Evolutionary conservation across 2,329 filamentous ascomycete genomes (phyloP).

Genomic region (Periconia sp.): DNA sequence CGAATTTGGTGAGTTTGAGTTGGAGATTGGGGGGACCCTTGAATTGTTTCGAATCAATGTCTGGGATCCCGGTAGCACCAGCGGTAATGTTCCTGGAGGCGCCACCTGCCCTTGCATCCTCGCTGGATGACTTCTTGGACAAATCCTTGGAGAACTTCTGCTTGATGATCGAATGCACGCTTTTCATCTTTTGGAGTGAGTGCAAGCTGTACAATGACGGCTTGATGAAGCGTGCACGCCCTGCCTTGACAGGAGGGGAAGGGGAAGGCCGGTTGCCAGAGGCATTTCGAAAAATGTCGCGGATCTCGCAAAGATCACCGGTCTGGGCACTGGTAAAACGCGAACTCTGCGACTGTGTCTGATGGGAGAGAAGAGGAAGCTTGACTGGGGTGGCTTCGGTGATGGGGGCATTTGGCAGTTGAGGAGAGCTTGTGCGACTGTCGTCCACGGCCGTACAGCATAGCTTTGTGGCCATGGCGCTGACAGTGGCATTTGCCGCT

Average conservation of each 20-base stretch:
- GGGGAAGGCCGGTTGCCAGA: slow-evolving; percentile 12
- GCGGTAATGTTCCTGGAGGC: slow-evolving; percentile 7
- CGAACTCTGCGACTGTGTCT: slow-evolving; percentile 20
- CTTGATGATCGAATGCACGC: slow-evolving; percentile 36
- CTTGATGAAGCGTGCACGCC: slow-evolving; percentile 23
- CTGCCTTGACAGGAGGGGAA: slow-evolving; percentile 14
- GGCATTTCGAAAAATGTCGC: slow-evolving; percentile 36
- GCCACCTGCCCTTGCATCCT: slow-evolving; percentile 4
- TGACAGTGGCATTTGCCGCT: too few relatives aligned
- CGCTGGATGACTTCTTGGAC: slow-evolving; percentile 13
- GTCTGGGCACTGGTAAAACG: slow-evolving; percentile 33
- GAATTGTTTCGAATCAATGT: slow-evolving; percentile 29
- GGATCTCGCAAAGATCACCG: slow-evolving; percentile 36
- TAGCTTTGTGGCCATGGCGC: slow-evolving; percentile 35
- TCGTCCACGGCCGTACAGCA: slow-evolving; percentile 38
- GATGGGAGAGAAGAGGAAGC: slow-evolving; percentile 25
- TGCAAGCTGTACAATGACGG: slow-evolving; percentile 34
- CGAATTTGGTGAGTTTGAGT: slow-evolving; percentile 32
- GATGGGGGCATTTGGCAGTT: slow-evolving; percentile 36
- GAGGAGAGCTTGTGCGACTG: slow-evolving; percentile 27
- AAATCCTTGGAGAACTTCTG: slow-evolving; percentile 35
- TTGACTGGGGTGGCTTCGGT: slow-evolving; percentile 29
- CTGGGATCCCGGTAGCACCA: slow-evolving; percentile 1
- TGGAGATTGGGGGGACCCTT: slow-evolving; percentile 22
- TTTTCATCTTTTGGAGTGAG: slow-evolving; percentile 39